These are phyloP conservation scores for Aspergillus sp. DNA, from an alignment of 2,329 filamentous ascomycete species.

Conservation along the genomic window DNA sequence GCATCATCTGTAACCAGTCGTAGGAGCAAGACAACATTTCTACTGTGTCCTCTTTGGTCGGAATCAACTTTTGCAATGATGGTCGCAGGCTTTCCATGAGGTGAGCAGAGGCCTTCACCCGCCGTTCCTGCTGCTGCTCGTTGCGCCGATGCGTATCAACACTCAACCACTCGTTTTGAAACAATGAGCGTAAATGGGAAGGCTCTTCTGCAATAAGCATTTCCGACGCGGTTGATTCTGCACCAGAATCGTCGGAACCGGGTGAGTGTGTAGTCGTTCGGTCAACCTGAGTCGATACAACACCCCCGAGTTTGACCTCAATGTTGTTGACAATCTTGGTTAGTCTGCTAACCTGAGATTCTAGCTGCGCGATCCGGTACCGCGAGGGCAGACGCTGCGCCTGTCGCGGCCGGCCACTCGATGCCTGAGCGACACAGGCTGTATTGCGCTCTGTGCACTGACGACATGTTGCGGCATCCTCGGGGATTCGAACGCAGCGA, in stretches of 20 bases:
- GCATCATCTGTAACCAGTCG: conserved; percentile 18
- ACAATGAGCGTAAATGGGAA: conserved; percentile 17
- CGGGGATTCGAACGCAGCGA: conserved; percentile 17
- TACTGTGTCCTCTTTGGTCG: conserved; percentile 8
- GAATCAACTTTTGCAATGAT: conserved; percentile 17
- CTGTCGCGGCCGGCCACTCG: conserved; percentile 8
- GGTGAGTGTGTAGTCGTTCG: neutral
- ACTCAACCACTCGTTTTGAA: conserved; percentile 22
- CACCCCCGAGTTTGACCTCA: conserved; percentile 12
- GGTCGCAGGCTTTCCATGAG: conserved; percentile 9
- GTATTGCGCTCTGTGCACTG: conserved; percentile 19
- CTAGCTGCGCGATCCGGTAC: conserved; percentile 19
- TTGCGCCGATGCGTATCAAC: conserved; percentile 9
- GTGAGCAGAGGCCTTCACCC: conserved; percentile 7
- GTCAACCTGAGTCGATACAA: neutral
- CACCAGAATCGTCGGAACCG: conserved; percentile 12
- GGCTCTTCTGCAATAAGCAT: conserved; percentile 11
- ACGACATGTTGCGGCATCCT: conserved; percentile 16
- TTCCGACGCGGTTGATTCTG: conserved; percentile 15
- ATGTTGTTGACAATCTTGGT: conserved; percentile 13
- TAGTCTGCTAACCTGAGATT: conserved; percentile 15
- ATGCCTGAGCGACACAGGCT: conserved; percentile 15
- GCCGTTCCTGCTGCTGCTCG: conserved; percentile 6
- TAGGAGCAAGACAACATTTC: conserved; percentile 11
- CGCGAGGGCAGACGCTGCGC: conserved; percentile 16